Conservation (phyloP, 2,329 filamentous ascomycete genomes). For the Aspergillus unguis region DNA sequence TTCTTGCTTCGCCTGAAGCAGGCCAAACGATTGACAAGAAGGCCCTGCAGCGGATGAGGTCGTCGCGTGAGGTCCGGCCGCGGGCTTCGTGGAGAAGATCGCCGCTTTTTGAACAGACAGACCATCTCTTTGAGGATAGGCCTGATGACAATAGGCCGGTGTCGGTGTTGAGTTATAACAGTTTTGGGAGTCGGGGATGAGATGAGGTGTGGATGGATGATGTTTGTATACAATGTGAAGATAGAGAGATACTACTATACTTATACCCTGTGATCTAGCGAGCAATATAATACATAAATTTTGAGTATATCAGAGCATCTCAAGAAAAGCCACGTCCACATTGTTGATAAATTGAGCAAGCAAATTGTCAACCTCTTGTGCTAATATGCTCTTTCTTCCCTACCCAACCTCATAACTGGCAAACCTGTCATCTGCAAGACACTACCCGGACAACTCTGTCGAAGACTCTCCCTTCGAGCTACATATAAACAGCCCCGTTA, state of each 20-base stretch:
- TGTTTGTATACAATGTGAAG: not conserved
- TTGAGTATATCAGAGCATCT: too few relatives aligned
- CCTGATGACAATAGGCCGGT: conserved; percentile 6
- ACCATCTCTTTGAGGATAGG: conserved; percentile 11
- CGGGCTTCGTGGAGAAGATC: conserved; percentile 21
- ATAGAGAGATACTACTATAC: not conserved
- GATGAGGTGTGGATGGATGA: too few relatives aligned
- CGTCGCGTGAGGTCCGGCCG: conserved; percentile 31
- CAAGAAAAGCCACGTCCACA: too few relatives aligned
- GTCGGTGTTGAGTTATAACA: not conserved
- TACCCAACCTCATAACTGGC: too few relatives aligned
- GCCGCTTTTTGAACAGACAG: conserved; percentile 17
- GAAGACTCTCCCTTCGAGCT: too few relatives aligned
- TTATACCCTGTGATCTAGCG: not conserved
- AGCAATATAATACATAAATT: not conserved
- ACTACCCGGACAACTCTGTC: too few relatives aligned
- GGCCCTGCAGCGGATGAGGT: conserved; percentile 36
- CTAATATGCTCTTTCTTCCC: too few relatives aligned
- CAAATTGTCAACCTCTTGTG: too few relatives aligned
- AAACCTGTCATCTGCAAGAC: too few relatives aligned
- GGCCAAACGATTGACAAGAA: conserved; percentile 49
- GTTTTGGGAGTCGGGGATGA: not conserved
- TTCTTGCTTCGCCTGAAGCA: conserved; percentile 54
- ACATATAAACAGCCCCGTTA: not conserved
- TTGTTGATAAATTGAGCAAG: too few relatives aligned